Percentiles rank a stretch among this genome's conserved stretches.
Conservation (phyloP, 768 basidiomycete species). For the Calvatia gigantea region DNA sequence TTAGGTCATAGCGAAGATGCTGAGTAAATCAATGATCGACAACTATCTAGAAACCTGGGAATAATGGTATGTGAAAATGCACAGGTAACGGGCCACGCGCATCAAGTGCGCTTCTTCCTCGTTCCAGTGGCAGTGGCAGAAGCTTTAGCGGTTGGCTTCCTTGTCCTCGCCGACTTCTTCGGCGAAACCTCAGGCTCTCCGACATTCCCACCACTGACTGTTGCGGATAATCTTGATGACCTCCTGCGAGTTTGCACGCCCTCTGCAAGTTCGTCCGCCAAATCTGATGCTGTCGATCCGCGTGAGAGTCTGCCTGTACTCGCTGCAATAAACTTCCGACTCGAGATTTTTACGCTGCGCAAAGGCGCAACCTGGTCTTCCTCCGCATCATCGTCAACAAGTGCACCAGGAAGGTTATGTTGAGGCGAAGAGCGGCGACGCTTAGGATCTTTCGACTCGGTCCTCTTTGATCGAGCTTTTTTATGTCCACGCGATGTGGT, state of each 20-base stretch:
- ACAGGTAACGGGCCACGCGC: too few species aligned
- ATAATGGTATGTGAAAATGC: too few species aligned
- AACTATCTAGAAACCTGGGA: too few species aligned
- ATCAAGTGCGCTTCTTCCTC: slow-evolving; percentile 17
- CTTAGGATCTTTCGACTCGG: slow-evolving; percentile 4
- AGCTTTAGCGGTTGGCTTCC: slow-evolving; percentile 8
- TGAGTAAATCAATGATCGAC: too few species aligned
- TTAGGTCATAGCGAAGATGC: too few species aligned
- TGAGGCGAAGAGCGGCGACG: slow-evolving; percentile 1
- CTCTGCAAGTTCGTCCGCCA: slow-evolving; percentile 28
- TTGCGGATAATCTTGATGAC: slow-evolving; percentile 38
- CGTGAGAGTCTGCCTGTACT: slow-evolving; percentile 13
- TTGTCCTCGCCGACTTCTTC: slow-evolving; percentile 16
- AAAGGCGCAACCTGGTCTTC: slow-evolving; percentile 37
- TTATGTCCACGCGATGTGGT: slow-evolving; percentile 9
- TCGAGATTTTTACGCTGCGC: slow-evolving; percentile 29
- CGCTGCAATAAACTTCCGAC: slow-evolving; percentile 11
- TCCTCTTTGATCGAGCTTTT: slow-evolving; percentile 6
- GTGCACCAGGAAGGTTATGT: slow-evolving; percentile 13
- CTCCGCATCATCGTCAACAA: slow-evolving; percentile 22
- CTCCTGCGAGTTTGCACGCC: slow-evolving; percentile 37
- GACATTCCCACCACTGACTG: slow-evolving; percentile 19
- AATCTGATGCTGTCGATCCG: slow-evolving; percentile 24
- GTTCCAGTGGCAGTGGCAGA: not conserved
- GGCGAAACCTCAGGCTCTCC: slow-evolving; percentile 23